Percentiles rank a stretch among this genome's conserved stretches.
These are phyloP conservation scores for Picochlorum sp. DNA, from an alignment of 139 green algal species.

Conservation along the genomic window DNA sequence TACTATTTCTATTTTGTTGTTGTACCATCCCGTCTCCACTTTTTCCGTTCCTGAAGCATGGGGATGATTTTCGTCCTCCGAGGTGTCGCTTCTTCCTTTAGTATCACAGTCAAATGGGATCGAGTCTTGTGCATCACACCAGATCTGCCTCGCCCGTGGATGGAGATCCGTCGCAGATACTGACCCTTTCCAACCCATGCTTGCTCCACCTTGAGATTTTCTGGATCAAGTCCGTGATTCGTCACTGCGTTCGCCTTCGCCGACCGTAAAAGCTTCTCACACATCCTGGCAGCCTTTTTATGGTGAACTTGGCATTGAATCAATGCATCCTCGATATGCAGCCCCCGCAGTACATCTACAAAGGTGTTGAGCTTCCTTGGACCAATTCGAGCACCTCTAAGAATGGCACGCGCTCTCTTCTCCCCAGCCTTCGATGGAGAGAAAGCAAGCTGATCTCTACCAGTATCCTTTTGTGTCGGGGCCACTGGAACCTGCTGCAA, in stretches of 20 bases:
- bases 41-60: constrained; percentile 24
- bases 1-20: not conserved
- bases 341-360: constrained; percentile 19
- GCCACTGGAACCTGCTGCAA: constrained; percentile 19
- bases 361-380: constrained; percentile 33
- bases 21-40: constrained; percentile 2
- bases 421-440: not conserved
- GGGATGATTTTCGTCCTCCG: constrained; percentile 13
- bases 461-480: not conserved
- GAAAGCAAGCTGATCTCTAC: not conserved
- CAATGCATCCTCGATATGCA: constrained; percentile 23
- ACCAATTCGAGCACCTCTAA: constrained; percentile 15
- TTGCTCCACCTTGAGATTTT: constrained; percentile 21
- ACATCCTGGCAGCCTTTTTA: constrained; percentile 25
- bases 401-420: constrained; percentile 1
- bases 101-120: constrained; percentile 39
- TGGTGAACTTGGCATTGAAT: constrained; percentile 21
- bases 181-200: constrained; percentile 35
- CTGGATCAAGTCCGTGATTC: constrained; percentile 25
- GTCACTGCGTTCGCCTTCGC: constrained; percentile 33
- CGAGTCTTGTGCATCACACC: constrained; percentile 27
- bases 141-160: constrained; percentile 31
- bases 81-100: constrained; percentile 14
- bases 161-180: constrained; percentile 30
- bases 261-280: constrained; percentile 24